These are phyloP conservation scores for Apiotrichum mycotoxinovorans DNA, from an alignment of 1,284 basidiomycete species.

Conservation along the genomic window DNA sequence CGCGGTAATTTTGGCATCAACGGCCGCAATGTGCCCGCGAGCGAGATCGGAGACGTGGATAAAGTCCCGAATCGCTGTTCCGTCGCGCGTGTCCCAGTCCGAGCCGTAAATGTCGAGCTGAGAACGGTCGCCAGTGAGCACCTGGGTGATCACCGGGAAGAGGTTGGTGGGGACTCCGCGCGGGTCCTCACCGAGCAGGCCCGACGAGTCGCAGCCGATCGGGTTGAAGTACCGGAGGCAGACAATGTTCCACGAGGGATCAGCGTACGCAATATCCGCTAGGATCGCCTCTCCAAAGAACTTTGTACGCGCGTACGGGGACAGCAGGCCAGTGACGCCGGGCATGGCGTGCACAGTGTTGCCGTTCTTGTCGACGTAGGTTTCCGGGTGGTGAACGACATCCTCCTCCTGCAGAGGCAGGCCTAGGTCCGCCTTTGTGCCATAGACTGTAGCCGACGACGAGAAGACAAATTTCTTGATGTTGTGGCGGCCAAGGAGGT, in stretches of 20 bases:
- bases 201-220: constrained; percentile 27
- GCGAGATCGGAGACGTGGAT: constrained; percentile 25
- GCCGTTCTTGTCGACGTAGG: neutral
- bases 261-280: constrained; percentile 16
- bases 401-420: constrained; percentile 13
- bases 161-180: constrained; percentile 23
- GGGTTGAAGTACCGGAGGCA: constrained; percentile 30
- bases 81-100: constrained; percentile 23
- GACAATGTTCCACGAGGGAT: constrained; percentile 20
- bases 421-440: constrained; percentile 13
- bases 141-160: constrained; percentile 26
- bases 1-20: constrained; percentile 5
- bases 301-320: constrained; percentile 14
- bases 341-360: neutral
- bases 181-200: constrained; percentile 27
- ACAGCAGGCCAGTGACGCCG: constrained; percentile 11
- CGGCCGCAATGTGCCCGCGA: constrained; percentile 25
- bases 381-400: constrained; percentile 14
- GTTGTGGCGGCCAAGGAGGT: constrained; percentile 5
- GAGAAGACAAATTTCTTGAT: constrained; percentile 19
- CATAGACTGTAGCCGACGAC: constrained; percentile 17
- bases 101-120: constrained; percentile 24
- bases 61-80: constrained; percentile 10
- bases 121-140: constrained; percentile 22
- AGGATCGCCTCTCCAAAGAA: constrained; percentile 18